Conservation (phyloP, 75 land plant species). For the Picea glauca region DNA sequence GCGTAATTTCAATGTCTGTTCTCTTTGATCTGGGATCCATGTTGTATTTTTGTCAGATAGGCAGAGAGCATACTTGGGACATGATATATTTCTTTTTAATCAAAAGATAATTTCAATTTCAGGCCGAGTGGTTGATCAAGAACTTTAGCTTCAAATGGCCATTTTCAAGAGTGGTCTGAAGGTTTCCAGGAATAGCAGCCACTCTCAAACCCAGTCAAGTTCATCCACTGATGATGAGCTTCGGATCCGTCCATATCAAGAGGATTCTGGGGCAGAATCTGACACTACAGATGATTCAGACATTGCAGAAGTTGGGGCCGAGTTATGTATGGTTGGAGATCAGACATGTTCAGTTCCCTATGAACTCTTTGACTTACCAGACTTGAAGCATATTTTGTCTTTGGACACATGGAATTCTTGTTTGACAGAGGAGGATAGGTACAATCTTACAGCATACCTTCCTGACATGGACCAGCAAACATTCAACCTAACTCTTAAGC, state of each 20-base stretch:
- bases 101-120: no score
- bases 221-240: constrained; percentile 12
- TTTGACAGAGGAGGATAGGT: constrained; percentile 43
- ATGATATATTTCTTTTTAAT: no score
- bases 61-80: no score
- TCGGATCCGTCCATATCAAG: background rate
- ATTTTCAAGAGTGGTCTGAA: constrained; percentile 7
- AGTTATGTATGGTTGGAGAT: constrained; percentile 24
- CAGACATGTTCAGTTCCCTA: constrained; percentile 26
- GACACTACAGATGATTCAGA: constrained; percentile 23
- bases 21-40: no score
- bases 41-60: no score
- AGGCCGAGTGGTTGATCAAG: no score
- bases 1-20: no score
- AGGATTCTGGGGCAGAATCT: constrained; percentile 3
- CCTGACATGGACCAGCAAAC: constrained; percentile 38
- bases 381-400: constrained; percentile 31
- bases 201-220: constrained; percentile 5
- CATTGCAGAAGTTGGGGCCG: constrained; percentile 23
- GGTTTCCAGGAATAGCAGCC: constrained; percentile 7
- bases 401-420: constrained; percentile 38
- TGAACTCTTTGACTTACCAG: constrained; percentile 38
- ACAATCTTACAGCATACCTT: constrained; percentile 27
- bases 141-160: background rate
- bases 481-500: constrained; percentile 25